These are phyloP conservation scores for Tuber umbilicatum DNA, from an alignment of 495 filamentous ascomycete species.

Conservation along the genomic window DNA sequence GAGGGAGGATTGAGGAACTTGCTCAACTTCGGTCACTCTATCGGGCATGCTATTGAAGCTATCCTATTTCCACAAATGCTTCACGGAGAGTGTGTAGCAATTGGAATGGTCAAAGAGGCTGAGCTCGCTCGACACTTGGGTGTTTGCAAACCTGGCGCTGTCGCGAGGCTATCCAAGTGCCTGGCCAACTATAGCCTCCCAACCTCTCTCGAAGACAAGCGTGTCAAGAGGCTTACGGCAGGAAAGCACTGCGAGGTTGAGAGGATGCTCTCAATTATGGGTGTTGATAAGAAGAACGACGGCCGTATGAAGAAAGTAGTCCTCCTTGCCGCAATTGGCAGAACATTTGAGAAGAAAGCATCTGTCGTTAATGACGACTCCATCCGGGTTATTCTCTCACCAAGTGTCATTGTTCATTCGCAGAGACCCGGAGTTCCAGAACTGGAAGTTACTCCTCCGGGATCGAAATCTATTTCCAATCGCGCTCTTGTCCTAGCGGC, in stretches of 20 bases:
- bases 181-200: constrained; percentile 89
- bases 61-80: constrained; percentile 91
- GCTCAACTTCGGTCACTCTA: constrained; percentile 96
- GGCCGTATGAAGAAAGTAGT: constrained; percentile 94
- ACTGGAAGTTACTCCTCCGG: constrained; percentile 77
- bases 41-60: constrained; percentile 93
- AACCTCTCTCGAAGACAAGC: constrained; percentile 74
- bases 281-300: constrained; percentile 97
- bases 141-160: constrained; percentile 76
- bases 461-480: constrained; percentile 98
- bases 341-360: constrained; percentile 76
- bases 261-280: constrained; percentile 82
- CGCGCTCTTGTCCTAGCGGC: constrained; percentile 87
- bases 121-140: constrained; percentile 87
- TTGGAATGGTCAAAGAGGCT: constrained; percentile 97
- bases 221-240: constrained; percentile 75
- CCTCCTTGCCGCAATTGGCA: constrained; percentile 84
- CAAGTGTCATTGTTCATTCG: constrained; percentile 63
- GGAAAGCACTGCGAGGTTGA: constrained; percentile 90
- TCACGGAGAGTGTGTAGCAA: constrained; percentile 90
- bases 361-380: constrained; percentile 80
- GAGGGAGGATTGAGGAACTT: constrained; percentile 93
- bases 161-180: constrained; percentile 83
- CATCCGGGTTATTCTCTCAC: constrained; percentile 75
- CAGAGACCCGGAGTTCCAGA: constrained; percentile 19